Base-by-base conservation (phyloP, 495 filamentous ascomycete genomes). In the Aspergillus affinis region DNA sequence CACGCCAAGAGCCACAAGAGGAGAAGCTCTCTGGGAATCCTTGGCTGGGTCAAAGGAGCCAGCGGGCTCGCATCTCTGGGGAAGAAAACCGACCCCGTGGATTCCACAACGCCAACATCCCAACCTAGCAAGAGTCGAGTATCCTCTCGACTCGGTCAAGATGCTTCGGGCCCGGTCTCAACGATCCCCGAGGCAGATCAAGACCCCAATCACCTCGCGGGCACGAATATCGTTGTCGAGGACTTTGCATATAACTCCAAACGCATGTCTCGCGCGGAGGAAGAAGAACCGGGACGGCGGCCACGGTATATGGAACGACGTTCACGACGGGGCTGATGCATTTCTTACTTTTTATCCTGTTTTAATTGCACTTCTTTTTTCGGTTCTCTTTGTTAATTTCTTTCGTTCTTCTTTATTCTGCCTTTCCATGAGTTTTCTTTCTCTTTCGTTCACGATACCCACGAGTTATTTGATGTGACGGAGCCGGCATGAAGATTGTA, bases 41-140 rank as follows among this genome's bases (percentile, higher is more conserved):
- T 78, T 46, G 68, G 75, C 41, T 80, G 77, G 77, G 75, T 80
- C 72, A 80, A 80, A 53, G 67, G 72, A 3, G 66, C 72, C 20
- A 61, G 69, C 53, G 69, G 66, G 0, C 69, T 75, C 32, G 70
- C 67, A 18, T 65, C 68, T 12, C 55, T 54, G 9, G 57, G 56
- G 17, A 65, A 78, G 18, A 71, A 69, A 49, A 55, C 61, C 23
- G 64, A 65, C 0, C 4, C 61, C 9, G 59, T 64, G 48, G 8
- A 52, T 15, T 23, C 62, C 4, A 60, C 60, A 6, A 61, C 71
- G 21, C 21, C 58, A 7, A 62, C 63, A 36, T 29, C 59, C 4
- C 47, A 47, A 17, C 6, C 27, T n/a, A n/a, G 53, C 17, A 59
- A 46, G 45, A 45, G 53, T 8, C 57, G 36, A 45, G 12, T 19